Base-by-base conservation (phyloP, 257 asterid genomes). In the Rubia yunnanensis region DNA sequence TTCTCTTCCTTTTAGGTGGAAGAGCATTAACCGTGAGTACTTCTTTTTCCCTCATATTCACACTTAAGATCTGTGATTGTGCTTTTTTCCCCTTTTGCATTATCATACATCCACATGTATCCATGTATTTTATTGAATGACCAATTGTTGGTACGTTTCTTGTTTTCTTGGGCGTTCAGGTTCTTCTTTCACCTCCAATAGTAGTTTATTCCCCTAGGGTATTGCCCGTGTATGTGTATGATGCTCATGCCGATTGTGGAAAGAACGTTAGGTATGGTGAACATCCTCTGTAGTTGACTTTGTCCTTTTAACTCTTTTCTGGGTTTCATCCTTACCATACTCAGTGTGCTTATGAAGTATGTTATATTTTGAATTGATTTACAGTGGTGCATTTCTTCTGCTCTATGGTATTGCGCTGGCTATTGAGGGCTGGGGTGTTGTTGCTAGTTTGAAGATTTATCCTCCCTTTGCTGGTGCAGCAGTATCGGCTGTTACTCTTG, bases 381-480 rank as follows among this genome's bases (percentile, higher is more conserved):
- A 49, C 76, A 94, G 99, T 78, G 95, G 95, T 78, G 97, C 99
- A 69, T 94, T 94, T 81, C 95, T 94, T 78, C 72, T 94, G 87
- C 97, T 94, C 63, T 94, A 90, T 57, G 99, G 94, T 70, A 78
- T 94, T 66, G 99, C 96, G 35, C 79, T 94, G 85, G 99, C 99
- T 59, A 82, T 63, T 70, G 99, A 94, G 87, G 97, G 99, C 64
- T 94, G 99, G 99, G 99, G 99, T 52, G 99, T 94, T 46, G 99
- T 94, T 61, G 99, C 99, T 72, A 94, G 99, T 73, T 88, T 94
- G 88, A 91, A 90, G 74, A 88, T 94, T 55, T 86, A 90, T 82
- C 97, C 97, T 44, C 97, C 99, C 13, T 94, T 94, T 77, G 97
- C 94, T 74, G 99, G 99, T 70, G 99, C 99, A 56, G 96, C 99